Conservation (phyloP, 73 alveolate genomes). For the Paramecium sexaurelia region DNA sequence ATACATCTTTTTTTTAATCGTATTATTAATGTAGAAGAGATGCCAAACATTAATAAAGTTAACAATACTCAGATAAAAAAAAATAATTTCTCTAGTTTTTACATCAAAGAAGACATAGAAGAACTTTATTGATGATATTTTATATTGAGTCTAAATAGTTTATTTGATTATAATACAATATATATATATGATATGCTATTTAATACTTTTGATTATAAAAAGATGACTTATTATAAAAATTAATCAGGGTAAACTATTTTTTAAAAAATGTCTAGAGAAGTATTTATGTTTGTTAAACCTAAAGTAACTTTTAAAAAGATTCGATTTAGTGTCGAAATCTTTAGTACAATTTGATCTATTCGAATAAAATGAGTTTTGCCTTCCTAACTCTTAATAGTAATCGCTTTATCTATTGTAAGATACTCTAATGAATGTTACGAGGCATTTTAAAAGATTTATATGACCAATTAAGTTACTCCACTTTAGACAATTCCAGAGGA, state of each 20-base stretch:
- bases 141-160: too few relatives aligned
- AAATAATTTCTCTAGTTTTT: too few relatives aligned
- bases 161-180: too few relatives aligned
- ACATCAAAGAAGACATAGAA: too few relatives aligned
- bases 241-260: background rate
- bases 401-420: background rate
- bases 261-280: background rate
- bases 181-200: background rate
- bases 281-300: background rate
- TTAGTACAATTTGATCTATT: background rate
- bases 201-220: background rate
- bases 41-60: too few relatives aligned
- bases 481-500: conserved; percentile 10
- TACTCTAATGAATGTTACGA: background rate
- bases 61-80: too few relatives aligned
- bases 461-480: background rate
- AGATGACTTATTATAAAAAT: background rate
- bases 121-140: too few relatives aligned
- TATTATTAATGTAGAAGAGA: too few relatives aligned
- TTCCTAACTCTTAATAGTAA: background rate
- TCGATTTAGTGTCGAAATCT: background rate
- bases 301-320: background rate
- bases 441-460: background rate
- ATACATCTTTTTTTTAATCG: too few relatives aligned
- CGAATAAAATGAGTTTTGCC: background rate